Evolutionary conservation across 78 protist species (phyloP), one percentile per base, ranked within the genome.

Genomic region (Dictyostelium citrinum): DNA sequence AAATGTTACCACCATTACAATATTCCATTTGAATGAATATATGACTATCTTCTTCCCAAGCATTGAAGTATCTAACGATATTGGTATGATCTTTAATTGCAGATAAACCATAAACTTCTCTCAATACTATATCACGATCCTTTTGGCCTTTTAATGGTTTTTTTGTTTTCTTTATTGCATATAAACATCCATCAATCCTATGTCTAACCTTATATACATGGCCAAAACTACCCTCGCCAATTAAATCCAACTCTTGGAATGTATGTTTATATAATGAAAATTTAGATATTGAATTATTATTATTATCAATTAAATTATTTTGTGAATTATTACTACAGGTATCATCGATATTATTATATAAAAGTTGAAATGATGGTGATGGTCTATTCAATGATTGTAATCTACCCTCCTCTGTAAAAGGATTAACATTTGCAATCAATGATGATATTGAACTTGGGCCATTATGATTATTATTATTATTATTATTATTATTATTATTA

Each of bases 211-310:
- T 55, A 49, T 46, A 88, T 0, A 88, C 93, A 12, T 41, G 12
- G 1, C 93, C 93, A 78, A 88, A 88, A 78, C 93, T 88, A 78
- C 93, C 93, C n/a, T 67, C 93, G 12, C 93, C 93, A 49, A 88
- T 88, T 49, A 78, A 33, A 45, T 64, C 60, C 45, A 88, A 43
- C 49, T 76, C 51, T 24, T 78, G 80, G 51, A 88, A 88, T 4
- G 93, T 88, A 27, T 43, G 55, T 35, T 41, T 76, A 78, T 37
- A 88, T 67, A 88, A 75, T 51, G 84, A 78, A 39, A 45, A 51
- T 71, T 71, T 74, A 46, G 51, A 7, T 7, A 37, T 46, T 75
- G 20, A 12, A 2, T 64, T 58, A 24, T 12, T 60, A 2, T 64
- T 58, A 24, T 12, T 60, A 41, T 37, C 51, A 64, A 4, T 10